A percentile compares a stretch with the other conserved stretches of the same genome.
Evolutionary conservation across 176 grass and related monocot species (phyloP).

Genomic region (Areca catechu): DNA sequence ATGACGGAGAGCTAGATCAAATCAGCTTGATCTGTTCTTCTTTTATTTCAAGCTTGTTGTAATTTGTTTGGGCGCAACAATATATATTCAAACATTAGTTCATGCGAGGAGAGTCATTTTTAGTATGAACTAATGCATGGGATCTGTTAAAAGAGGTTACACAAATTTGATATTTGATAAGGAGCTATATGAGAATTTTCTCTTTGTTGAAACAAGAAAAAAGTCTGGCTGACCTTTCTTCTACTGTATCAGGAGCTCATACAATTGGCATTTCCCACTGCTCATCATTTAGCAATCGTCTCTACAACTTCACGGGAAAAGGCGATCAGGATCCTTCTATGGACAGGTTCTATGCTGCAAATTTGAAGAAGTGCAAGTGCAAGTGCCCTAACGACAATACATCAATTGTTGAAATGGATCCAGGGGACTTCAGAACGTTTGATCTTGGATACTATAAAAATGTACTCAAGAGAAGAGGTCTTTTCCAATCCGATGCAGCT

Average conservation of each 20-base stretch:
- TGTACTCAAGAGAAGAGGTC: constrained; percentile 54
- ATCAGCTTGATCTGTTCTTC: too few relatives aligned
- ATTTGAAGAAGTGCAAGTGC: constrained; percentile 51
- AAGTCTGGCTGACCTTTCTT: not conserved
- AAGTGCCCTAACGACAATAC: constrained; percentile 36
- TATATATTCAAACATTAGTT: too few relatives aligned
- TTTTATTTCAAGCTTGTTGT: too few relatives aligned
- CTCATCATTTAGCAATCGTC: constrained; percentile 35
- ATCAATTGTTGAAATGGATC: constrained; percentile 83
- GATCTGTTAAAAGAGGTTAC: too few relatives aligned
- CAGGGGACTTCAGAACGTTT: constrained; percentile 69
- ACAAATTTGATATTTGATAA: too few relatives aligned
- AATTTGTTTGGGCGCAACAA: too few relatives aligned
- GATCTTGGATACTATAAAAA: constrained; percentile 60
- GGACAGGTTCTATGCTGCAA: constrained; percentile 44
- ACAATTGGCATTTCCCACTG: constrained; percentile 80
- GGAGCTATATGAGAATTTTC: not conserved
- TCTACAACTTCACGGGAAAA: constrained; percentile 81
- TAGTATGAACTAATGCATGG: too few relatives aligned
- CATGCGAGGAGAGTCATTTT: too few relatives aligned
- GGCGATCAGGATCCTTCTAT: constrained; percentile 56
- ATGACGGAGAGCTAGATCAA: too few relatives aligned
- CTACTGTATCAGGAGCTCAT: constrained; percentile 44
- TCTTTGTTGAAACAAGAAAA: not conserved
- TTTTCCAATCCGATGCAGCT: constrained; percentile 75